Evolutionary conservation across 352 stramenopile species (phyloP), one percentile per base, ranked within the genome.

Genomic region (Phytopythium aichiense): DNA sequence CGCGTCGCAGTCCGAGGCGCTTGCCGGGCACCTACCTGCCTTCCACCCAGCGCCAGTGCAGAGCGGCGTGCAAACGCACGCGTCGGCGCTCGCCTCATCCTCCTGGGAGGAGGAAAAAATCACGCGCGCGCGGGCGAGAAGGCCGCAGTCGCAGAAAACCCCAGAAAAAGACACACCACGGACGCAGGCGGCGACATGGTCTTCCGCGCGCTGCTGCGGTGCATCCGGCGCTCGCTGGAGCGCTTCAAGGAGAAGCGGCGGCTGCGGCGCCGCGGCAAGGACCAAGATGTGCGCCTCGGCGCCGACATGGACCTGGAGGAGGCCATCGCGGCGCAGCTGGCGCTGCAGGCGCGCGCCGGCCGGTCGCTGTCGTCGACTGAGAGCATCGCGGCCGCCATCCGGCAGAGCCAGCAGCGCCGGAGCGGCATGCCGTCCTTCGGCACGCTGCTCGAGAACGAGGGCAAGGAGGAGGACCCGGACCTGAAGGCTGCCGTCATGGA

Each of bases 291-390:
- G 25, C 60, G 70, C 45, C 58, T 65, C 46, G 71, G 71, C 30
- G 71, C 68, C 13, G 52, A 70, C 37, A 69, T 79, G 31, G 71
- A 79, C 61, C 72, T 79, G n/a, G 71, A 79, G 42, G 65, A 74
- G 20, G 71, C 65, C 37, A 61, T 79, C 46, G 62, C 63, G 15
- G 64, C 68, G 58, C 49, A 79, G 60, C 23, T 79, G 43, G 68
- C 72, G 62, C 63, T 65, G n/a, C 71, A 79, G 63, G 58, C 63
- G 31, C 68, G 65, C 20, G 74, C 65, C 23, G 71, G 71, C 1
- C 71, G 71, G 11, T 64, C 66, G 40, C 46, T 79, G 23, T 76
- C 68, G 38, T 79, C 71, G 37, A 79, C 71, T 8, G 71, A 69
- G 7, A 79, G 71, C 31, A 72, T 79, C 38, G 71, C 71, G 18